Percentiles rank a stretch among this genome's conserved stretches.
These are phyloP conservation scores for Geotrichum siamense DNA, from an alignment of 1,139 yeast species.

Conservation along the genomic window DNA sequence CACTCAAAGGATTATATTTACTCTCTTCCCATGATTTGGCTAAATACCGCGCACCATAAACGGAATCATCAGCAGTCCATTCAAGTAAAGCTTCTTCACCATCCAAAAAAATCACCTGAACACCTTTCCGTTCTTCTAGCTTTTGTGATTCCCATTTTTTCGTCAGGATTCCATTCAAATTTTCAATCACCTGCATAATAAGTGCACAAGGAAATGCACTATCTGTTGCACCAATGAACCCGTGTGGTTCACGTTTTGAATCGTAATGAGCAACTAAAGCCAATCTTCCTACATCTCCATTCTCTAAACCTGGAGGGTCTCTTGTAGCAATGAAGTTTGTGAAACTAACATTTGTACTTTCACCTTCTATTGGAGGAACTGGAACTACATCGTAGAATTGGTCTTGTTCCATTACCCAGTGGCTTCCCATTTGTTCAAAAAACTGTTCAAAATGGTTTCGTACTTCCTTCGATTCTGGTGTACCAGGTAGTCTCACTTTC, in stretches of 20 bases:
- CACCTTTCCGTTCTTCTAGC: conserved; percentile 30
- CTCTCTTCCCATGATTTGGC: conserved; percentile 38
- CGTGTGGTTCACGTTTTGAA: conserved; percentile 43
- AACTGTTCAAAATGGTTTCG: conserved; percentile 36
- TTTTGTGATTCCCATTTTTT: conserved; percentile 25
- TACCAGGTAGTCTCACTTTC: conserved; percentile 42
- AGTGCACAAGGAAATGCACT: conserved; percentile 53
- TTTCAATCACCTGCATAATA: conserved; percentile 41
- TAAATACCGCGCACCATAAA: conserved; percentile 49
- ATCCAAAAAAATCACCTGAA: conserved; percentile 49
- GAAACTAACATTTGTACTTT: conserved; percentile 34
- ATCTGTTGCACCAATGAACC: conserved; percentile 54
- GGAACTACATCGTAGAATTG: conserved; percentile 37
- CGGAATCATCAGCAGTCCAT: conserved; percentile 47
- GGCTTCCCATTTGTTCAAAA: conserved; percentile 19
- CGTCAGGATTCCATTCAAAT: conserved; percentile 30
- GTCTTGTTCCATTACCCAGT: conserved; percentile 41
- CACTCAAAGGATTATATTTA: conserved; percentile 14
- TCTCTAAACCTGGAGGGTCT: conserved; percentile 26
- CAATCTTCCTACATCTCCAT: conserved; percentile 32
- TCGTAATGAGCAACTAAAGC: conserved; percentile 52
- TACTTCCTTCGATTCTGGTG: conserved; percentile 37
- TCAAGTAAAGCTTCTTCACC: conserved; percentile 51
- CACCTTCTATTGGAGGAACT: conserved; percentile 19
- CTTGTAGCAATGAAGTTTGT: conserved; percentile 41